phyloP scores from a whole-genome alignment of 192 early-diverging fungal species.

The Lobulomyces angularis region DNA sequence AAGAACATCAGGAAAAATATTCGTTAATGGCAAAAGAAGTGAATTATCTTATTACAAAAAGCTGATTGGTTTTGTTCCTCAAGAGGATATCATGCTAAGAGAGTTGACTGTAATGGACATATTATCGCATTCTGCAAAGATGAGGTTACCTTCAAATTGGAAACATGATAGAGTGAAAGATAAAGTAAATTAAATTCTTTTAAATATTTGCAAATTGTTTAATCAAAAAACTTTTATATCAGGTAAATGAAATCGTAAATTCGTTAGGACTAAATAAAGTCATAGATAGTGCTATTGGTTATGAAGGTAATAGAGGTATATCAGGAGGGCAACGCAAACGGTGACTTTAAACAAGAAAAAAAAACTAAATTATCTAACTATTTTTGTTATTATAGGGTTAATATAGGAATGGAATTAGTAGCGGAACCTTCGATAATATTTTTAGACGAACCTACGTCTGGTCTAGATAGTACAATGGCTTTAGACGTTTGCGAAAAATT shows the following conservation, averaged over 20 bases:
- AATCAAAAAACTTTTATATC: too few species aligned
- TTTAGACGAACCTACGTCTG: constrained; percentile 69
- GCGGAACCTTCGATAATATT: constrained; percentile 70
- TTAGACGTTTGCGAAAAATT: not conserved
- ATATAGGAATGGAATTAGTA: constrained; percentile 70
- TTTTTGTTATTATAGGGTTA: too few species aligned
- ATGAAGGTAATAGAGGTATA: constrained; percentile 62
- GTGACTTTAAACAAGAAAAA: too few species aligned
- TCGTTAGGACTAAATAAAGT: too few species aligned
- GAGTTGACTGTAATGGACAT: constrained; percentile 63
- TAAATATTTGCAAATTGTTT: constrained; percentile 54
- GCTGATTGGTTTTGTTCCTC: constrained; percentile 28
- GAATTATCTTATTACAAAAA: constrained; percentile 20
- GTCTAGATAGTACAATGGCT: not conserved
- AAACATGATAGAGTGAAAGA: constrained; percentile 49
- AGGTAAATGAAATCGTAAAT: too few species aligned
- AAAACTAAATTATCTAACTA: too few species aligned
- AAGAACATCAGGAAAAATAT: constrained; percentile 16
- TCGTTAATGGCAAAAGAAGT: constrained; percentile 13
- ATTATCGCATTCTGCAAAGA: constrained; percentile 59
- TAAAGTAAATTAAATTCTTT: constrained; percentile 63
- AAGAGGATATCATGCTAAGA: constrained; percentile 16
- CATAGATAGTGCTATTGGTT: constrained; percentile 38
- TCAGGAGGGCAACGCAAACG: constrained; percentile 84
- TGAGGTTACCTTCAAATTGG: constrained; percentile 57